These are phyloP conservation scores for Pseudogymnoascus sp. DNA, from an alignment of 2,329 filamentous ascomycete genomes.

Conservation along the genomic window DNA sequence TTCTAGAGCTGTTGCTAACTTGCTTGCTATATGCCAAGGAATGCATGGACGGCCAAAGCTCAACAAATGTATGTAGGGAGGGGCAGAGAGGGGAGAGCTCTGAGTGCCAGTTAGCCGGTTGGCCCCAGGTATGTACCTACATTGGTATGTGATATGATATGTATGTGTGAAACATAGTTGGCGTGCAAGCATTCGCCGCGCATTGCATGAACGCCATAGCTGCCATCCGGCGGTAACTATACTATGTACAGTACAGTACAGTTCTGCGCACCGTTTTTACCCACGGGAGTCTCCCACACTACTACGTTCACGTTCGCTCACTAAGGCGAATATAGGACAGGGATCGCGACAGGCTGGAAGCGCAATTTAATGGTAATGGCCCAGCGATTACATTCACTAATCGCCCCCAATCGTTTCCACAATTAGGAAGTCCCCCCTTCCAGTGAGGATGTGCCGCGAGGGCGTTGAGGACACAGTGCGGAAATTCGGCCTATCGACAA, in stretches of 20 bases:
- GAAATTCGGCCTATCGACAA: neutral
- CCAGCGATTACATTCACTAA: neutral
- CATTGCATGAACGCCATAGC: conserved; percentile 3
- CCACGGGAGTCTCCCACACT: neutral
- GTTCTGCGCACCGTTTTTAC: neutral
- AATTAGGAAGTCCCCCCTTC: neutral
- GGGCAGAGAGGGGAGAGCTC: neutral
- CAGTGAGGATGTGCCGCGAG: neutral
- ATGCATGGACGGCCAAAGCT: conserved; percentile 4
- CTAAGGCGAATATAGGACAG: neutral
- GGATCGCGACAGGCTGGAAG: neutral
- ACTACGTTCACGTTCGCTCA: neutral
- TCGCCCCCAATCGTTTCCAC: neutral
- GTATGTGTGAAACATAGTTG: neutral
- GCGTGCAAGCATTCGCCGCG: neutral
- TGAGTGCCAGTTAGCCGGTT: neutral
- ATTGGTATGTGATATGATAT: conserved; percentile 1
- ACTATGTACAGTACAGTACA: neutral
- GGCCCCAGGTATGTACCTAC: neutral
- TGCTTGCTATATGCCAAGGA: neutral
- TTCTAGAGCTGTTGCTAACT: neutral
- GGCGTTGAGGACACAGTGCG: neutral
- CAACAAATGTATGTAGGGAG: neutral
- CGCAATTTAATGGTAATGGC: neutral
- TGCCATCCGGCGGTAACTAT: neutral